Evolutionary conservation across 2,329 filamentous ascomycete species (phyloP).

Genomic region (Hortaea werneckii): DNA sequence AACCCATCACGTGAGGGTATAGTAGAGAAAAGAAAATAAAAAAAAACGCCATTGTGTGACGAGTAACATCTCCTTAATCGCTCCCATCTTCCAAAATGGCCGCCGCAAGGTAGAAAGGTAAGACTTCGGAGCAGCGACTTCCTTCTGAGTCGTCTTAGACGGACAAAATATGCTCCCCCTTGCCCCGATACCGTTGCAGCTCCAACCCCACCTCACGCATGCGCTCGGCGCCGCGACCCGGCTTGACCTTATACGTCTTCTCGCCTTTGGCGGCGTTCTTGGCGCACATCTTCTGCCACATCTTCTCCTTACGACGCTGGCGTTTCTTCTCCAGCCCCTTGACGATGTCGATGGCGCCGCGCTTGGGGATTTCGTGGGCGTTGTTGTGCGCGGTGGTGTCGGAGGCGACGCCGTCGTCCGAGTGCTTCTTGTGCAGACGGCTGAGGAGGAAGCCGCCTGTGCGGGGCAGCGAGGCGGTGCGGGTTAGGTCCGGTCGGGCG

Average conservation of each 20-base stretch:
- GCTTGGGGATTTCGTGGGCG: conserved; percentile 52
- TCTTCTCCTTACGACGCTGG: conserved; percentile 85
- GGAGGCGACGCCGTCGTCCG: conserved; percentile 28
- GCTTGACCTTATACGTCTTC: conserved; percentile 59
- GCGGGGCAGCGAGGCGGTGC: conserved; percentile 80
- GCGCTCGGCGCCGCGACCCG: conserved; percentile 80
- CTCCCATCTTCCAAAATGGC: neutral
- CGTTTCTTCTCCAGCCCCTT: conserved; percentile 93
- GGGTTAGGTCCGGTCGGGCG: conserved; percentile 56
- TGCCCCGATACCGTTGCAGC: conserved; percentile 69
- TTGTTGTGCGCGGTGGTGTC: conserved; percentile 14
- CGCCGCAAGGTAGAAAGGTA: neutral
- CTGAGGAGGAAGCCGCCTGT: conserved; percentile 53
- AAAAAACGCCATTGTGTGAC: neutral
- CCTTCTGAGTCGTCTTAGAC: conserved; percentile 21
- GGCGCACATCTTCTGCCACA: conserved; percentile 79
- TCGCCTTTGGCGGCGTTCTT: conserved; percentile 55
- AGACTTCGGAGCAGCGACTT: neutral
- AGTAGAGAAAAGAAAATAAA: neutral
- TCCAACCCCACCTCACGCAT: conserved; percentile 88
- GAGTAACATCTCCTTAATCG: neutral
- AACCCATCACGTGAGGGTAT: too few relatives aligned
- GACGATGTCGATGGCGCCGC: conserved; percentile 95
- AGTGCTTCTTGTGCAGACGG: conserved; percentile 13
- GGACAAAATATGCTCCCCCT: conserved; percentile 42